Evolutionary conservation across 2,329 filamentous ascomycete species (phyloP).

Genomic region (Talaromyces marneffei): DNA sequence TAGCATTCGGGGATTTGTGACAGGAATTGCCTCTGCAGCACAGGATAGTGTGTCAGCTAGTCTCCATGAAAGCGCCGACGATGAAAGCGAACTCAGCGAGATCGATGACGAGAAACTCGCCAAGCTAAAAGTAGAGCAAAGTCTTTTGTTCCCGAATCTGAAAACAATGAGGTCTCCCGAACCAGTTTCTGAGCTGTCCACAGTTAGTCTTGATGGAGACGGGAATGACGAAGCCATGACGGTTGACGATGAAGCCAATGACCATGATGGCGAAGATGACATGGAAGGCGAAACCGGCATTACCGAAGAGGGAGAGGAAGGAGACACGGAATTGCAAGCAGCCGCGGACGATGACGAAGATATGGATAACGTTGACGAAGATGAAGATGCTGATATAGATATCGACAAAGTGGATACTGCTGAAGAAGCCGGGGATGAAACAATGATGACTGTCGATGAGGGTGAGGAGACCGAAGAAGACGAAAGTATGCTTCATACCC

Average conservation of each 20-base stretch:
- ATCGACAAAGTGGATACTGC: constrained; percentile 12
- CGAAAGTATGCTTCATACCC: neutral
- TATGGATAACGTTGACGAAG: constrained; percentile 7
- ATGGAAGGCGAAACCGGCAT: constrained; percentile 15
- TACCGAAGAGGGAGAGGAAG: constrained; percentile 10
- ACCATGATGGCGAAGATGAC: constrained; percentile 5
- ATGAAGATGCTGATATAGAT: constrained; percentile 17
- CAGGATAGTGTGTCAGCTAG: constrained; percentile 54
- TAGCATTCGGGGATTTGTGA: constrained; percentile 11
- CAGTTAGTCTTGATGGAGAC: constrained; percentile 20
- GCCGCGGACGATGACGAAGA: constrained; percentile 8
- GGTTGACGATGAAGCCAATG: constrained; percentile 15
- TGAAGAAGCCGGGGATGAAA: constrained; percentile 7
- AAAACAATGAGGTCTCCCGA: constrained; percentile 19
- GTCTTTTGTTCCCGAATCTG: constrained; percentile 24
- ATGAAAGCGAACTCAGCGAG: constrained; percentile 65
- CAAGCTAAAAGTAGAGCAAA: constrained; percentile 23
- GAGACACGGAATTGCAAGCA: constrained; percentile 8
- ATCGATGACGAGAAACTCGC: constrained; percentile 39
- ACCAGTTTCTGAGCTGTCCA: constrained; percentile 25
- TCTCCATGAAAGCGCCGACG: constrained; percentile 60
- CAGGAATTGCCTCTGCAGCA: constrained; percentile 10
- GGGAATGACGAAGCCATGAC: constrained; percentile 17
- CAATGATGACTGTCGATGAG: neutral
- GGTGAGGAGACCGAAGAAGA: constrained; percentile 3